Base-by-base conservation (phyloP, 192 early-diverging fungal species). In the Rhizoclosmatium globosum region DNA sequence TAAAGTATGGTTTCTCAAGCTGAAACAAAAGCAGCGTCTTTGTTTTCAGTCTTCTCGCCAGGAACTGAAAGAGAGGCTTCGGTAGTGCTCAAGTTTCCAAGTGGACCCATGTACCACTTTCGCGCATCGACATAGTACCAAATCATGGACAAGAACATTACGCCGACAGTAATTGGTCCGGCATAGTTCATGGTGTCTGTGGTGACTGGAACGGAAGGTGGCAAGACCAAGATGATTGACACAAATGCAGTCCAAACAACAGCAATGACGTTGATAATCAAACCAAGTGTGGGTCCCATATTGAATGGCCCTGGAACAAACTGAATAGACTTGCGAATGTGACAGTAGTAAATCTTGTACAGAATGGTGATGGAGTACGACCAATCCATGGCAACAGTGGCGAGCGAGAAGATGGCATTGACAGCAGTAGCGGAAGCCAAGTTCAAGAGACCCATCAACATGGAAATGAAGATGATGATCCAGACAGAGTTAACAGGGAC, bases 401-500 rank as follows among this genome's bases (percentile, higher is more conserved):
- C 81, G 53, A 75, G 66, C 17, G 86, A 85, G 76, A 82, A 83
- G 71, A 87, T 78, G 59, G 84, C 77, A 15, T 84, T 84, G 46
- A 84, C 71, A 48, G 78, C 70, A 47, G 72, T 74, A 7, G 72
- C 44, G 45, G 41, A 43, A 11, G 56, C 42, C 2, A 74, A 23
- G 44, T 48, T 48, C 3, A 74, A 42, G 1, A 74, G 39, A 17
- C 72, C 72, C 74, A 88, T 76, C 64, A 88, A 47, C 61, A 81
- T 68, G 60, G 65, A 80, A 58, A 83, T 65, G 17, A 81, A 2
- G 38, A 81, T 81, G 47, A 83, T 80, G 46, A 87, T 41, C 84
- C 85, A 89, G 44, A 89, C 80, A 44, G 79, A 59, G 47, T 82
- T 79, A 58, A 88, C 59, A 53, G 88, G 88, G 73, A 86, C 83